These are phyloP conservation scores for Coemansia umbellata DNA, from an alignment of 192 early-diverging fungal species.

Conservation along the genomic window DNA sequence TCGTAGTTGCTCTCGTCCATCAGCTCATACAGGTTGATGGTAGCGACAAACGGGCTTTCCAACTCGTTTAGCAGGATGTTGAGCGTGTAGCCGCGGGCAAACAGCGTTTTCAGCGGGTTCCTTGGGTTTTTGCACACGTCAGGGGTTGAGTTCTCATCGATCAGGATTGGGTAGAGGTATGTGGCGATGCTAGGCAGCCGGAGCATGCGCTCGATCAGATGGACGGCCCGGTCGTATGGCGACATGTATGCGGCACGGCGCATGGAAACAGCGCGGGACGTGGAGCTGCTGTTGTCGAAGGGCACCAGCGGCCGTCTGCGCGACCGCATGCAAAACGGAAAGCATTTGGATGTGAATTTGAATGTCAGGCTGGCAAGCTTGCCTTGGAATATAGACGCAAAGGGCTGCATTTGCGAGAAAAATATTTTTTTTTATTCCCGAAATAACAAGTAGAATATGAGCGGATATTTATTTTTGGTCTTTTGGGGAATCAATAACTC, in stretches of 20 bases:
- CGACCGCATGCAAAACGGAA: constrained; percentile 30
- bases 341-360: constrained; percentile 28
- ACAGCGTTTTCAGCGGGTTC: constrained; percentile 27
- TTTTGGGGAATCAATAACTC: too few species aligned
- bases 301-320: constrained; percentile 14
- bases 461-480: too few species aligned
- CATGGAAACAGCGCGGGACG: constrained; percentile 41
- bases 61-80: constrained; percentile 49
- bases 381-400: constrained; percentile 35
- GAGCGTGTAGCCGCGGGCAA: constrained; percentile 44
- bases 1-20: constrained; percentile 12
- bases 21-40: constrained; percentile 35
- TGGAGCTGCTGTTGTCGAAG: constrained; percentile 6
- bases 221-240: constrained; percentile 37
- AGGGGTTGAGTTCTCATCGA: constrained; percentile 29
- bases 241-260: constrained; percentile 34
- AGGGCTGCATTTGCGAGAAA: constrained; percentile 13
- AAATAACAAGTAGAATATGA: too few species aligned
- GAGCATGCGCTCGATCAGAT: constrained; percentile 38
- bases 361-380: constrained; percentile 25
- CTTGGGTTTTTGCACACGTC: constrained; percentile 21
- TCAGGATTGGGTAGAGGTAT: constrained; percentile 37
- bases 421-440: constrained; percentile 2
- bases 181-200: constrained; percentile 30
- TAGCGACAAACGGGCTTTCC: constrained; percentile 48